Conservation (phyloP, 2,329 filamentous ascomycete genomes). For the Pezicula carpinea region DNA sequence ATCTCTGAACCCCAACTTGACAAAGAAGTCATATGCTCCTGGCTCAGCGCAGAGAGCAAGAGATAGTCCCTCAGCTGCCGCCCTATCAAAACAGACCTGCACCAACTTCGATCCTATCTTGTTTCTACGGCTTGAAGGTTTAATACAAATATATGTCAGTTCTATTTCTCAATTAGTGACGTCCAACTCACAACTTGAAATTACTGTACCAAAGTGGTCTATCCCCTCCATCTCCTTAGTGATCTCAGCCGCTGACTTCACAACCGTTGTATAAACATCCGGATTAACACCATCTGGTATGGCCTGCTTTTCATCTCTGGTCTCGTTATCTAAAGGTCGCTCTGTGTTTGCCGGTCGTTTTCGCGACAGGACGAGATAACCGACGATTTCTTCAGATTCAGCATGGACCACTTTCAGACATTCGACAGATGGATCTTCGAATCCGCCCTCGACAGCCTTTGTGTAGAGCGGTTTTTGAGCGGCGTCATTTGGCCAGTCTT, state of each 20-base stretch:
- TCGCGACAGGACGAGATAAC: neutral
- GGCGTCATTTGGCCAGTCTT: conserved; percentile 5
- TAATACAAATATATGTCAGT: conserved; percentile 4
- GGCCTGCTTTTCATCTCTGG: neutral
- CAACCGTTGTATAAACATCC: neutral
- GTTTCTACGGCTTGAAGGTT: neutral
- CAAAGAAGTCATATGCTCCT: conserved; percentile 3
- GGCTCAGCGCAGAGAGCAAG: conserved; percentile 2
- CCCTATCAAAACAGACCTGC: neutral
- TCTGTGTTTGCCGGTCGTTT: neutral
- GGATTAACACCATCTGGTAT: neutral
- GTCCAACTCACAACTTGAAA: neutral
- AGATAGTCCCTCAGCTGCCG: neutral
- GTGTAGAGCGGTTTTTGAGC: neutral
- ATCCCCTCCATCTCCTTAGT: neutral
- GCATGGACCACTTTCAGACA: conserved; percentile 1
- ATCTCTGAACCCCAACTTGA: conserved; percentile 1
- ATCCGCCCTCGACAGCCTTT: neutral
- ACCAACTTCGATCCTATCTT: conserved; percentile 4
- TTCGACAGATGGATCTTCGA: neutral
- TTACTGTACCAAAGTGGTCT: neutral
- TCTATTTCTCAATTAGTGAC: neutral
- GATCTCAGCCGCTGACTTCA: neutral
- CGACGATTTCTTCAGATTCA: neutral
- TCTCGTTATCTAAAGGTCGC: neutral